Conservation (phyloP, 441 rosid genomes). For the Eutrema salsugineum region DNA sequence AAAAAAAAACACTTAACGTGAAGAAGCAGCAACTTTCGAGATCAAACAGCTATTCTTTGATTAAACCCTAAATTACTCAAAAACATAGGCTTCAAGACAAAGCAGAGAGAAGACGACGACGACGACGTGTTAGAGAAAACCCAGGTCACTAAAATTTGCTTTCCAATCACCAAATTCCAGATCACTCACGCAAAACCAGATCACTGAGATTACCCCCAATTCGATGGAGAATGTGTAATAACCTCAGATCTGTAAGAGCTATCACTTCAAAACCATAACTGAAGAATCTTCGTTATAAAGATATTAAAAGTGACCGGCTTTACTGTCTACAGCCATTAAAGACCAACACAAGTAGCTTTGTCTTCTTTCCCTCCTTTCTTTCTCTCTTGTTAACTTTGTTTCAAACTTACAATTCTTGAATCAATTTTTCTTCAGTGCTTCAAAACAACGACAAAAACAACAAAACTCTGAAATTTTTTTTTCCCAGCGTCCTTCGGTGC, state of each 20-base stretch:
- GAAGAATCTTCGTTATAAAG: not conserved
- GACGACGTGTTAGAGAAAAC: not conserved
- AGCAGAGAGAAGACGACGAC: not conserved
- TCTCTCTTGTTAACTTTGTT: not conserved
- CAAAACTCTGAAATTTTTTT: not conserved
- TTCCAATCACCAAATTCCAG: too few relatives aligned
- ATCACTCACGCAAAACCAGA: conserved; percentile 7
- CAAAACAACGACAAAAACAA: not conserved
- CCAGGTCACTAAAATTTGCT: not conserved
- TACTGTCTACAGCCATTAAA: not conserved
- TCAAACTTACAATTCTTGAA: not conserved
- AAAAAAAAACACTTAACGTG: conserved; percentile 9
- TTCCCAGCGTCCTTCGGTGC: not conserved
- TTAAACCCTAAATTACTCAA: conserved; percentile 17
- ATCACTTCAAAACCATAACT: conserved; percentile 8
- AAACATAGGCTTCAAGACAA: not conserved
- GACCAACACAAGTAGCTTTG: not conserved
- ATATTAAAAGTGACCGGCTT: not conserved
- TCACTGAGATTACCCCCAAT: not conserved
- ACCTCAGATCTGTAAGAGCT: conserved; percentile 14
- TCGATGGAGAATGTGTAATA: not conserved
- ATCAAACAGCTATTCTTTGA: conserved; percentile 15
- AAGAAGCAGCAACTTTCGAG: conserved; percentile 7
- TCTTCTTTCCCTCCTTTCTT: not conserved
- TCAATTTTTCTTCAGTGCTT: not conserved